Base-by-base conservation (phyloP, 2,329 filamentous ascomycete genomes). In the Aaosphaeria pasadenensis region DNA sequence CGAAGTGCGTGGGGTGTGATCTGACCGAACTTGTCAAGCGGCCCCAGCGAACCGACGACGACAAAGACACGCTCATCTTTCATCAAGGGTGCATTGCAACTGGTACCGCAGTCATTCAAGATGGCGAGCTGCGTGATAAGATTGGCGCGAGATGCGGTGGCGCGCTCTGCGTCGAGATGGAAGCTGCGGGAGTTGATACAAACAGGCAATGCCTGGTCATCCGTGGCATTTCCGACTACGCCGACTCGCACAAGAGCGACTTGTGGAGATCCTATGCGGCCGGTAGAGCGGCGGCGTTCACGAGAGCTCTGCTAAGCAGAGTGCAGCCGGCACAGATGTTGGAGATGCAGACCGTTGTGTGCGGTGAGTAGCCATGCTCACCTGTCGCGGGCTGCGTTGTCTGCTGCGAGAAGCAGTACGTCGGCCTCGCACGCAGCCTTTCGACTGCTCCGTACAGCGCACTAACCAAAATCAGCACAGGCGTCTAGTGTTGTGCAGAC, bases 181-280 rank as follows among this genome's bases (percentile, higher is more conserved):
- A 46, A 46, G 44, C 44, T 17, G 44, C 44, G 30, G 44, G 44
- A 4, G 38, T 46, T 38, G 44, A 46, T 28, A 30, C 29, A n/a
- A 40, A 46, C 38, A 46, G 29, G 33, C 11, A 17, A 46, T 46
- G 44, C 29, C 38, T 46, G 17, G 46, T 48, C 31, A 48, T 48
- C 30, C 42, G 46, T 6, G 46, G 46, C 46, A 48, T 48, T 33
- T 48, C 41, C 28, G 42, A 48, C 46, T 48, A 48, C 33, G 46
- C 46, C 5, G 46, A 48, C 42, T 48, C 46, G 42, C 46, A 48
- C 32, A 48, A 48, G 42, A 48, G 30, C 36, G 44, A 46, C 28
- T 7, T 32, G 38, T 46, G 44, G 44, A 46, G 17, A 17, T 46
- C 44, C 7, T 41, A 46, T 24, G 44, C 44, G 5, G 44, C 44